A percentile compares a stretch with the other conserved stretches of the same genome.
Conservation (phyloP, 441 rosid species). For the Erysimum cheiri region DNA sequence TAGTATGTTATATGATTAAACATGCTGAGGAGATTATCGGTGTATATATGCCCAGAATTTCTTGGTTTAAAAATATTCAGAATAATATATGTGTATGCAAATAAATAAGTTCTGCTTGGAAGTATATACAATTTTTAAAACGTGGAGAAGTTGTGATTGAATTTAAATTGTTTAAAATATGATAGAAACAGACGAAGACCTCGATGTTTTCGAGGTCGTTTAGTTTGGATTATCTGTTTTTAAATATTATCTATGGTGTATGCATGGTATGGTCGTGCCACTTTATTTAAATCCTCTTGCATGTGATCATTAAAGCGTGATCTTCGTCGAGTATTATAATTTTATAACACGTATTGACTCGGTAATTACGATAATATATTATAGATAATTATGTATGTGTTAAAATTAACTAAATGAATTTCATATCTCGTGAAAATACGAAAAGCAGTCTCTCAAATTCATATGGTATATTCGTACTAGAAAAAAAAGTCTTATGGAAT, state of each 20-base stretch:
- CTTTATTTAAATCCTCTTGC: conserved; percentile 24
- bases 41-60: background rate
- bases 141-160: conserved; percentile 38
- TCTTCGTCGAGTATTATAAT: conserved; percentile 17
- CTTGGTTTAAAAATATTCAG: background rate
- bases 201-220: conserved; percentile 39
- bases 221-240: conserved; percentile 35
- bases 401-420: background rate
- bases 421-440: background rate
- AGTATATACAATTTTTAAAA: conserved; percentile 15
- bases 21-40: background rate
- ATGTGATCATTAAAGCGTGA: conserved; percentile 43
- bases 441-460: background rate
- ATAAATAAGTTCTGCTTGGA: conserved; percentile 8
- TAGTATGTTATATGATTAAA: background rate
- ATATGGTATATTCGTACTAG: background rate
- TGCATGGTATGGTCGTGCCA: conserved; percentile 43
- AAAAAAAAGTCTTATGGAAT: background rate
- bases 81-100: conserved; percentile 1
- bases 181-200: conserved; percentile 36
- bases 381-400: background rate
- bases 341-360: conserved; percentile 29
- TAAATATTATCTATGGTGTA: conserved; percentile 29
- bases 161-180: conserved; percentile 31
- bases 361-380: conserved; percentile 13